Base-by-base conservation (phyloP, 2,329 filamentous ascomycete genomes). In the Phaeosphaeriaceae sp. region DNA sequence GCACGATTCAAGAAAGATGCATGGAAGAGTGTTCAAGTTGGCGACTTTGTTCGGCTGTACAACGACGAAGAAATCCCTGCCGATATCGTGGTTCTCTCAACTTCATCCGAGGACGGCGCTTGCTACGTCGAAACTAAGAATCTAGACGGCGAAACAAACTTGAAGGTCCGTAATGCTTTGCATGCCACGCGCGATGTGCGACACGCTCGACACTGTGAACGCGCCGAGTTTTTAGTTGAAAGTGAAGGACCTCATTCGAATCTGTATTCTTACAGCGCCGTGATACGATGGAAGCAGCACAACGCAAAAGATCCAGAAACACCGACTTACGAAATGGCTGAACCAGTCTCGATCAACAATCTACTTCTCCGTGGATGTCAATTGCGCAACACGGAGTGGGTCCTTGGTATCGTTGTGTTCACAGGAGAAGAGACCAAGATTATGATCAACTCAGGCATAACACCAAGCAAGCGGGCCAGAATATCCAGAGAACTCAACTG, bases 121-220 rank as follows among this genome's bases (percentile, higher is more conserved):
- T 99, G 94, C 74, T 99, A 97, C 64, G 89, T 99, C 17, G 94
- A 99, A 75, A 99, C 94, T 2, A 99, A 97, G 79, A 97, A 96
- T 70, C 73, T 99, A 78, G 94, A 99, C 67, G 94, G 94, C 42
- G 94, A 99, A 76, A 99, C 94, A 2, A 99, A 99, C 66, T 78
- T 99, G 55, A 99, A 99, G 75, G 92, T 97, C 54, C 88, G 94
- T 50, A 90, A 93, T 67, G 91, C 94, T 16, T 81, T 99, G 34
- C 89, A 93, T 56, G 94, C 90, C 66, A 90, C 92, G 11, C 87
- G 89, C 44, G 80, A 85, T 38, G 82, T 99, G 52, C 90, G 87
- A 69, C 92, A 97, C 72, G 94, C 94, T 12, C 85, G 88, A 50
- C 92, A 99, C 69, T 97, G 94, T 72, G 94, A 97, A 75, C 85